A percentile compares a stretch with the other conserved stretches of the same genome.
Evolutionary conservation across 306 rosid species (phyloP).

Genomic region (Vicia sativa): DNA sequence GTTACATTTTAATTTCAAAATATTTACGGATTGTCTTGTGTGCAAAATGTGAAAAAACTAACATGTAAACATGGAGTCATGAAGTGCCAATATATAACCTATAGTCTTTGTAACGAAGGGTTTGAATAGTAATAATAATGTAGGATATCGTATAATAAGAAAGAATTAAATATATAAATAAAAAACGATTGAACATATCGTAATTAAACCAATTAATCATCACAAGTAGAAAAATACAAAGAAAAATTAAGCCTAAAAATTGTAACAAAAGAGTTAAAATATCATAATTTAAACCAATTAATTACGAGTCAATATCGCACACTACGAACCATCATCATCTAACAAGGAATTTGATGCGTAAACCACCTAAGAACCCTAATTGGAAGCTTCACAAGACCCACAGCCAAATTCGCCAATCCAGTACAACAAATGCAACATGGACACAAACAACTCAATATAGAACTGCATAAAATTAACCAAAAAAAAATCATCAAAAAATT

Average conservation of each 20-base stretch:
- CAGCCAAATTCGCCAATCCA: conserved; percentile 73
- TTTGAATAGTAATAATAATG: too few species aligned
- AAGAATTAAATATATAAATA: too few species aligned
- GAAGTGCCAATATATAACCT: too few species aligned
- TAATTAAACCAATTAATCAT: not conserved
- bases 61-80: too few species aligned
- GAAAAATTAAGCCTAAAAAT: not conserved
- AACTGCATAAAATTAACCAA: conserved; percentile 42
- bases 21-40: too few species aligned
- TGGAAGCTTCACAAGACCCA: conserved; percentile 75
- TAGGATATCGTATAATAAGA: too few species aligned
- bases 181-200: too few species aligned
- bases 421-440: conserved; percentile 77
- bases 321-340: not conserved
- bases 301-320: not conserved
- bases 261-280: not conserved
- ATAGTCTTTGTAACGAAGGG: too few species aligned
- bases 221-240: not conserved
- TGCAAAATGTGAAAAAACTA: too few species aligned
- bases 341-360: conserved; percentile 72
- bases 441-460: conserved; percentile 75
- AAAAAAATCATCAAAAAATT: not conserved
- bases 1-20: too few species aligned
- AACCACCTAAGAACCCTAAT: conserved; percentile 63
- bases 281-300: conserved; percentile 3